Percentiles rank a stretch among this genome's conserved stretches.
Evolutionary conservation across 2,329 filamentous ascomycete species (phyloP).

Genomic region (Fusarium sp.): DNA sequence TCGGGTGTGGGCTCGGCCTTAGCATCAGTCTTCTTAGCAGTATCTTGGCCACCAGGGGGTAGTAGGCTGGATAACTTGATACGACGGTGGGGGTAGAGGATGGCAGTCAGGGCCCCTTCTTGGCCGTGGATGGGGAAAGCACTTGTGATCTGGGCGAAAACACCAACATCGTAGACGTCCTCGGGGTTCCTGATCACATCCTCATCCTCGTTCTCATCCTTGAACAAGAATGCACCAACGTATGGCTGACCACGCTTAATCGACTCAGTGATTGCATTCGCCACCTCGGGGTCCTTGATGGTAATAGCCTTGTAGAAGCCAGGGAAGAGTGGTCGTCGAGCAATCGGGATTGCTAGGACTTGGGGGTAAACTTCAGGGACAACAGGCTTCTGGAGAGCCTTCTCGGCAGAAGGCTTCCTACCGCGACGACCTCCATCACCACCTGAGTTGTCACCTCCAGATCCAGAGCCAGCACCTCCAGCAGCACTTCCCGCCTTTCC

Average conservation of each 20-base stretch:
- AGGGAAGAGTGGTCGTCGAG: conserved; percentile 91
- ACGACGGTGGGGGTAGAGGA: conserved; percentile 93
- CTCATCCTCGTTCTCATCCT: conserved; percentile 92
- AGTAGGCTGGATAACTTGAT: conserved; percentile 90
- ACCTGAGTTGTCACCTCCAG: conserved; percentile 63
- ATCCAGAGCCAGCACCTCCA: conserved; percentile 60
- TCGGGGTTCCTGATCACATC: conserved; percentile 90
- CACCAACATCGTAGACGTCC: conserved; percentile 94
- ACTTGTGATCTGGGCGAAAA: conserved; percentile 97
- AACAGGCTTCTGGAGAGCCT: conserved; percentile 83
- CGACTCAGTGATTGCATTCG: conserved; percentile 92
- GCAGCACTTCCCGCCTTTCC: conserved; percentile 67
- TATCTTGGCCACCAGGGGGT: conserved; percentile 67
- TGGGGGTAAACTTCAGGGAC: conserved; percentile 97
- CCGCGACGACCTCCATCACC: conserved; percentile 76
- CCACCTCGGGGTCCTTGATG: conserved; percentile 91
- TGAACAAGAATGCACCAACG: conserved; percentile 95
- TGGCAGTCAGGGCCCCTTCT: conserved; percentile 85
- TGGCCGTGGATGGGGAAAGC: conserved; percentile 92
- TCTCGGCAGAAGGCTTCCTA: conserved; percentile 74
- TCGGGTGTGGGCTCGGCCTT: conserved; percentile 64
- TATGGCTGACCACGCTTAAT: conserved; percentile 97
- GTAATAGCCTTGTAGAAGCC: conserved; percentile 99
- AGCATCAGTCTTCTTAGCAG: conserved; percentile 60
- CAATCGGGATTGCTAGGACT: conserved; percentile 96